A percentile compares a stretch with the other conserved stretches of the same genome.
phyloP scores from a whole-genome alignment of 441 rosid species.

The Manihot esculenta region DNA sequence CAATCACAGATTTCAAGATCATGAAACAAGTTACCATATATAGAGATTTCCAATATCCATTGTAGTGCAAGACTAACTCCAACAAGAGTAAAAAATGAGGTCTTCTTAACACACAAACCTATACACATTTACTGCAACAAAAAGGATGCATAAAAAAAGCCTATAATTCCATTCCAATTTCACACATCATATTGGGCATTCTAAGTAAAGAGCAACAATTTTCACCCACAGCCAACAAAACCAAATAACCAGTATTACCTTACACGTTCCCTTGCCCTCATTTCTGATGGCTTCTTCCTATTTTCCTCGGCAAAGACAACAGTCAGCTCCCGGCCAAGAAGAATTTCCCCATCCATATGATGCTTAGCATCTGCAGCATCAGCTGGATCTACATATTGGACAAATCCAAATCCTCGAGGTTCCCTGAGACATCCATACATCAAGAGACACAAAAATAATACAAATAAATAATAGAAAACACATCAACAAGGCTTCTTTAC shows the following conservation, averaged over 20 bases:
- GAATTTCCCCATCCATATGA: slow-evolving; percentile 40
- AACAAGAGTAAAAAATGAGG: no score
- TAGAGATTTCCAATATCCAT: not conserved
- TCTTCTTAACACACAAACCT: no score
- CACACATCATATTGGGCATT: not conserved
- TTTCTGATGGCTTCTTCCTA: slow-evolving; percentile 41
- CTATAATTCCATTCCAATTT: not conserved
- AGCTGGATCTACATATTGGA: slow-evolving; percentile 36
- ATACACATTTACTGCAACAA: not conserved
- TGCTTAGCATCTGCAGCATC: slow-evolving; percentile 42
- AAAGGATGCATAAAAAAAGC: not conserved
- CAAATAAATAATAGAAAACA: not conserved
- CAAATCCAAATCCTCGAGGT: slow-evolving; percentile 56
- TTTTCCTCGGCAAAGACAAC: slow-evolving; percentile 39
- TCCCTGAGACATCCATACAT: slow-evolving; percentile 48
- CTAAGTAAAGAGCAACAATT: not conserved
- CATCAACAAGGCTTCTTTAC: not conserved
- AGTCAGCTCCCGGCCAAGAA: slow-evolving; percentile 33
- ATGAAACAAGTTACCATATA: not conserved
- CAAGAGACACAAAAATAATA: slow-evolving; percentile 6
- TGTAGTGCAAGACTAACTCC: not conserved
- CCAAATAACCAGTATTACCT: slow-evolving; percentile 43
- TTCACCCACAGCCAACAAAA: slow-evolving; percentile 13
- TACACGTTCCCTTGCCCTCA: slow-evolving; percentile 58
- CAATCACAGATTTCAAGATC: not conserved